Conservation (phyloP, 2,329 filamentous ascomycete species). For the Keithomyces neogunnii region DNA sequence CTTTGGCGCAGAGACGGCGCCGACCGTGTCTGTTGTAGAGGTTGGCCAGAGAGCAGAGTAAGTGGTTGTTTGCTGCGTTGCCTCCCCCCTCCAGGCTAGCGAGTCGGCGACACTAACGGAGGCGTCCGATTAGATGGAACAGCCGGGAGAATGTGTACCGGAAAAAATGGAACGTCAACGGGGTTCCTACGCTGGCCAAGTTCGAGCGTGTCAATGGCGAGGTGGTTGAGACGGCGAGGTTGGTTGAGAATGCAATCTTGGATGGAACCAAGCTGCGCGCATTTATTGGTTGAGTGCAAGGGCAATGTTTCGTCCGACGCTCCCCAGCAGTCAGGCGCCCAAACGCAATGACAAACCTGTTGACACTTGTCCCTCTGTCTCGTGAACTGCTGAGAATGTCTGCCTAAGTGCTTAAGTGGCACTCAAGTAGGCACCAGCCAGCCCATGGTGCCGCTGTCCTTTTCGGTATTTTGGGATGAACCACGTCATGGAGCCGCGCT, state of each 20-base stretch:
- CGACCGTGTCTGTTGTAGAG: constrained; percentile 19
- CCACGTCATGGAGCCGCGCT: not conserved
- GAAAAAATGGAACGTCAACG: constrained; percentile 23
- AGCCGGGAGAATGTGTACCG: constrained; percentile 23
- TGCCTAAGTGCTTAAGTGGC: not conserved
- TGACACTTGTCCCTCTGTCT: no score
- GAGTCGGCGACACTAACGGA: not conserved
- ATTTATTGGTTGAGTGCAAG: constrained; percentile 2
- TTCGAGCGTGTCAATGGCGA: constrained; percentile 22
- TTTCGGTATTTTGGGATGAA: not conserved
- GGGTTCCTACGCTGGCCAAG: constrained; percentile 25
- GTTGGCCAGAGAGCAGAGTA: constrained; percentile 27
- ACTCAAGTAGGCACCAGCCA: not conserved
- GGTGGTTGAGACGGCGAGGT: constrained; percentile 10
- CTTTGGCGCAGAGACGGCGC: constrained; percentile 18
- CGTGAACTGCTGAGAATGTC: no score
- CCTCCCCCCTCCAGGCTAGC: not conserved
- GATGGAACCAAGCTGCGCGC: not conserved
- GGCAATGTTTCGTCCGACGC: no score
- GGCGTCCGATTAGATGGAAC: constrained; percentile 21
- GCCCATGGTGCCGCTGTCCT: not conserved
- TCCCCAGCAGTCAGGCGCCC: not conserved
- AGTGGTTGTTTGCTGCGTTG: constrained; percentile 5
- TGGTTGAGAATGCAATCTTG: constrained; percentile 7
- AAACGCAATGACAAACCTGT: not conserved